phyloP scores from a whole-genome alignment of 495 filamentous ascomycete species.

The Parathielavia appendiculata region DNA sequence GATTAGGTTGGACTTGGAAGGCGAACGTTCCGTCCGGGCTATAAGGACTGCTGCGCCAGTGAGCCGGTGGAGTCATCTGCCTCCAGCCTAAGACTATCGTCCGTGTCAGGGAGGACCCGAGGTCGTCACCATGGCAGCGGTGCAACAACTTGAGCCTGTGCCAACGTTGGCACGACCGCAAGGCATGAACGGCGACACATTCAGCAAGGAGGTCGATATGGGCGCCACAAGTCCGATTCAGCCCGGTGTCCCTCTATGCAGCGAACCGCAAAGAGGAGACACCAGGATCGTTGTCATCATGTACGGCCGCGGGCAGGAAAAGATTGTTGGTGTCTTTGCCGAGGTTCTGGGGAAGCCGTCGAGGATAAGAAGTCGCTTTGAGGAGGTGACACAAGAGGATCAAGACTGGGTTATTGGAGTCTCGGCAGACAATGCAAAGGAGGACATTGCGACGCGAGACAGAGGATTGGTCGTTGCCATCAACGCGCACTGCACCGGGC shows the following conservation, averaged over 20 bases:
- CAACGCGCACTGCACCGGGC: slow-evolving; percentile 67
- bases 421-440: slow-evolving; percentile 46
- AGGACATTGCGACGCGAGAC: slow-evolving; percentile 48
- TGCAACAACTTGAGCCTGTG: slow-evolving; percentile 36
- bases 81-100: neutral
- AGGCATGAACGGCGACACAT: slow-evolving; percentile 25
- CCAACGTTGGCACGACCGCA: slow-evolving; percentile 34
- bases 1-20: slow-evolving; percentile 13
- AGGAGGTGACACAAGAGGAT: slow-evolving; percentile 44
- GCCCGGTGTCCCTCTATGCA: slow-evolving; percentile 29
- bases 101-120: neutral
- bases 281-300: slow-evolving; percentile 55
- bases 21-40: neutral
- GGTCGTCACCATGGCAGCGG: slow-evolving; percentile 21
- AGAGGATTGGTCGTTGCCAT: slow-evolving; percentile 54
- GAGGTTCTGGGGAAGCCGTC: slow-evolving; percentile 64
- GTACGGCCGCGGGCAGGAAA: slow-evolving; percentile 56
- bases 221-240: slow-evolving; percentile 23
- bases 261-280: slow-evolving; percentile 42
- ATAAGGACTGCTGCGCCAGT: neutral
- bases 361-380: slow-evolving; percentile 50
- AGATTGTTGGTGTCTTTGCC: slow-evolving; percentile 61
- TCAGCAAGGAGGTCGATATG: slow-evolving; percentile 28
- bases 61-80: neutral
- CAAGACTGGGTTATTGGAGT: slow-evolving; percentile 57